Conservation (phyloP, 257 asterid species). For the Solanum bukasovii region DNA sequence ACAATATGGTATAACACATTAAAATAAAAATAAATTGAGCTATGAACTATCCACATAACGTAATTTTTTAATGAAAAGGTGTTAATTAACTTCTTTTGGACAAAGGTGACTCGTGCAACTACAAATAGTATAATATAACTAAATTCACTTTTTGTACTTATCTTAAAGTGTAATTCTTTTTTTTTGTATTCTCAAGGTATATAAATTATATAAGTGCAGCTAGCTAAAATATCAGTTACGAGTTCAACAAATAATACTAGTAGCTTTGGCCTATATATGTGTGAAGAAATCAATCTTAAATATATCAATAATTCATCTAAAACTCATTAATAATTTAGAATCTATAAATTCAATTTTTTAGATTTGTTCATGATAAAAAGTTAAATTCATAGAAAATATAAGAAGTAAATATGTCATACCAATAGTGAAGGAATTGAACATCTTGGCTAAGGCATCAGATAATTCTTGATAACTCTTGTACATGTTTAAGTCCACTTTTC, state of each 20-base stretch:
- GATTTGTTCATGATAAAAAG: background rate
- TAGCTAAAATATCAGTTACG: background rate
- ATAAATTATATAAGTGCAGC: background rate
- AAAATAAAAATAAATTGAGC: background rate
- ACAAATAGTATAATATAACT: background rate
- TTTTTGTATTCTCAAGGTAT: background rate
- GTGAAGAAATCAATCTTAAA: background rate
- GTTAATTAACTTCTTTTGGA: no score
- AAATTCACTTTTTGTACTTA: background rate
- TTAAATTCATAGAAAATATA: background rate
- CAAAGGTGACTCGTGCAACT: background rate
- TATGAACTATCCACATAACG: background rate
- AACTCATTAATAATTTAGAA: background rate
- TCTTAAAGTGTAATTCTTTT: background rate
- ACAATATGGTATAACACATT: background rate
- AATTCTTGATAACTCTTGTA: conserved; percentile 22
- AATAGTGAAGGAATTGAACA: conserved; percentile 28
- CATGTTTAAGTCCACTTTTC: conserved; percentile 35
- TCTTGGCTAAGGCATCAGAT: conserved; percentile 25
- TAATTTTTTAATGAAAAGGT: no score
- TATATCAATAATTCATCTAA: background rate
- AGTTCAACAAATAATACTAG: background rate
- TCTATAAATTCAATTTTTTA: background rate
- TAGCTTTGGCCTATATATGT: background rate
- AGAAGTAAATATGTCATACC: conserved; percentile 3